phyloP scores from a whole-genome alignment of 495 filamentous ascomycete genomes.

The Penicillium flavigenum region DNA sequence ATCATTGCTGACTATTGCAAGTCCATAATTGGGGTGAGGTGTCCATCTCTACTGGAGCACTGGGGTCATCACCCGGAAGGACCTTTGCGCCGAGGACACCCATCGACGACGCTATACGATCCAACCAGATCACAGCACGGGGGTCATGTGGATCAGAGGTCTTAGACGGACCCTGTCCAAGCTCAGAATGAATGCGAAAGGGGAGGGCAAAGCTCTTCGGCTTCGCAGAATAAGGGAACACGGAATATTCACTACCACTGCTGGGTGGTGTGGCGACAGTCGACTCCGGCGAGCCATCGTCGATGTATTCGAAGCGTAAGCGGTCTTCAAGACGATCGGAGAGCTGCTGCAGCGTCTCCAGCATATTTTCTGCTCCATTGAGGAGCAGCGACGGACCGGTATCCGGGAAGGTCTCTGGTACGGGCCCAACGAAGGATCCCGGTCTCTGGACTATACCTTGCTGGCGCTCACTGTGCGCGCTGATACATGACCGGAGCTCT shows the following conservation, averaged over 20 bases:
- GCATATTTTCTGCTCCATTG: slow-evolving; percentile 27
- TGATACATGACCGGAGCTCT: slow-evolving; percentile 28
- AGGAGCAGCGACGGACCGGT: slow-evolving; percentile 31
- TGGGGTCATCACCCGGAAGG: background rate
- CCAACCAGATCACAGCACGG: slow-evolving; percentile 35
- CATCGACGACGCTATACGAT: slow-evolving; percentile 42
- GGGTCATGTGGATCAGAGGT: slow-evolving; percentile 25
- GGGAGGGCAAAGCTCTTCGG: slow-evolving; percentile 18
- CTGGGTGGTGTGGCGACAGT: slow-evolving; percentile 9
- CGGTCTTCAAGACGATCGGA: slow-evolving; percentile 14
- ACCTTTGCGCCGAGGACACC: slow-evolving; percentile 31
- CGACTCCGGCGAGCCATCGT: slow-evolving; percentile 21
- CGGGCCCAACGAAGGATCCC: slow-evolving; percentile 26
- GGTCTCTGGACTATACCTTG: slow-evolving; percentile 29
- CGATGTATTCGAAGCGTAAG: slow-evolving; percentile 18
- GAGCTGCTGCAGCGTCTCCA: slow-evolving; percentile 20
- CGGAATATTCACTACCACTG: slow-evolving; percentile 14
- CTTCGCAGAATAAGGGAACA: slow-evolving; percentile 1
- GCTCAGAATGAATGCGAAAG: slow-evolving; percentile 32
- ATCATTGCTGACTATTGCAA: background rate
- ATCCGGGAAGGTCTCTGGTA: slow-evolving; percentile 28
- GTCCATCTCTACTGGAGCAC: background rate
- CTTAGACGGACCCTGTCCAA: slow-evolving; percentile 26
- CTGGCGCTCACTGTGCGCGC: slow-evolving; percentile 25
- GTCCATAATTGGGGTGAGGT: background rate